Percentiles rank a stretch among this genome's conserved stretches.
phyloP scores from a whole-genome alignment of 2,329 filamentous ascomycete species.

The Ophioceras dolichostomum region DNA sequence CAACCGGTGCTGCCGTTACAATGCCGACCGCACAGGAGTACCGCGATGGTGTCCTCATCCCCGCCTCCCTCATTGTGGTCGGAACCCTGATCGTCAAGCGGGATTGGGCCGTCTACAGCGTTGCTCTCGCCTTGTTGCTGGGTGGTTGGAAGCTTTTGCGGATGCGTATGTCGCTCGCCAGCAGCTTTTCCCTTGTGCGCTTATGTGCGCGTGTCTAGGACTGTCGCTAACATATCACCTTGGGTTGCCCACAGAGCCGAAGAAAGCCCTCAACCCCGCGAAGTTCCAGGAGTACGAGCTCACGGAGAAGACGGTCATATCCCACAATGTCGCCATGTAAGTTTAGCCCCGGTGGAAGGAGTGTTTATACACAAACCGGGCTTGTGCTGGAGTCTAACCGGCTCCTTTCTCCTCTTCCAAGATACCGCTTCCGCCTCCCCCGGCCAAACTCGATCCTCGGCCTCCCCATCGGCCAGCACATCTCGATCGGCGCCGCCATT shows the following conservation, averaged over 20 bases:
- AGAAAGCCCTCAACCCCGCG: constrained; percentile 65
- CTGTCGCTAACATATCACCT: background rate
- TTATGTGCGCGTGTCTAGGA: background rate
- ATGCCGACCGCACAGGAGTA: too few species aligned
- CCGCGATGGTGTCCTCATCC: constrained; percentile 72
- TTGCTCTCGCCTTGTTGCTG: constrained; percentile 51
- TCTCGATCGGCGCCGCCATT: constrained; percentile 79
- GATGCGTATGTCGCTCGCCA: constrained; percentile 47
- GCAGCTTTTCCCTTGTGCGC: background rate
- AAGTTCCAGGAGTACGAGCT: constrained; percentile 88
- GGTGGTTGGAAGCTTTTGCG: constrained; percentile 60
- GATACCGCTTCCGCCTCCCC: constrained; percentile 88
- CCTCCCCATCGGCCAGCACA: constrained; percentile 96
- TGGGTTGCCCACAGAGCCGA: constrained; percentile 44
- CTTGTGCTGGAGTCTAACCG: too few species aligned
- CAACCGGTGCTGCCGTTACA: too few species aligned
- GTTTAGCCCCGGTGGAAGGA: constrained; percentile 14
- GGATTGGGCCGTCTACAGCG: constrained; percentile 63
- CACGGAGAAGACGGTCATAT: constrained; percentile 88
- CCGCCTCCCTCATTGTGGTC: constrained; percentile 64
- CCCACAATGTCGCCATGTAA: constrained; percentile 95
- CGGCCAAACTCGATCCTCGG: constrained; percentile 70
- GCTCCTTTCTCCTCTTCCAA: constrained; percentile 17
- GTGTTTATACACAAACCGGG: too few species aligned
- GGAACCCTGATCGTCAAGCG: constrained; percentile 68